phyloP scores from a whole-genome alignment of 78 protist species.

The Dictyostelium citrinum region DNA sequence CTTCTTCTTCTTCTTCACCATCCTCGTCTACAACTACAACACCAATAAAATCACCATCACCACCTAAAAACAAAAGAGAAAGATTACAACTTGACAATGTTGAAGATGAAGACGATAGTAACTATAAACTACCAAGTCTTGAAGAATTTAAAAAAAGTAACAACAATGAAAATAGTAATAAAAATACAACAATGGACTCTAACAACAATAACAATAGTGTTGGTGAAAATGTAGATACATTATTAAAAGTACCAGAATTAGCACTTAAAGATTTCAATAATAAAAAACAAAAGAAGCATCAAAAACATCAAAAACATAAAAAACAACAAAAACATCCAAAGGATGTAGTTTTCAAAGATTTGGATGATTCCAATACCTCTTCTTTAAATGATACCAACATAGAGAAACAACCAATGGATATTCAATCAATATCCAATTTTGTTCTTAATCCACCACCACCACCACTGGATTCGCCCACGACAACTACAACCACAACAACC shows the following conservation, averaged over 20 bases:
- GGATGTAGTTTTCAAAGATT: not conserved
- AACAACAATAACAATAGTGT: not conserved
- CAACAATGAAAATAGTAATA: not conserved
- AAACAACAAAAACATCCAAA: not conserved
- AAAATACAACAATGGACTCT: not conserved
- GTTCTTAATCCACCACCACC: not conserved
- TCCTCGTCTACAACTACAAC: not conserved
- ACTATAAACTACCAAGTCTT: not conserved
- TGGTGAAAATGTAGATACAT: not conserved
- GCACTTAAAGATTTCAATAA: not conserved
- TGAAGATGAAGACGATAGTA: not conserved
- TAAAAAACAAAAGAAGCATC: not conserved
- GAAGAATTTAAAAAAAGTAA: not conserved
- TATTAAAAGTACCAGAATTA: not conserved
- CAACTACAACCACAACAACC: not conserved
- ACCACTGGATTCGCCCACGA: not conserved
- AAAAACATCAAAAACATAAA: not conserved
- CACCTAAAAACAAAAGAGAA: slow-evolving; percentile 13
- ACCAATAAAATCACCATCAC: not conserved
- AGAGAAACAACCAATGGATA: not conserved
- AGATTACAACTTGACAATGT: not conserved
- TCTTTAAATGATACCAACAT: not conserved
- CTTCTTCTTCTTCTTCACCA: not conserved
- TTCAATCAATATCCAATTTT: not conserved
- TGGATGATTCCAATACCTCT: not conserved